Conservation (phyloP, 2,329 filamentous ascomycete species). For the Eutypella sp. region DNA sequence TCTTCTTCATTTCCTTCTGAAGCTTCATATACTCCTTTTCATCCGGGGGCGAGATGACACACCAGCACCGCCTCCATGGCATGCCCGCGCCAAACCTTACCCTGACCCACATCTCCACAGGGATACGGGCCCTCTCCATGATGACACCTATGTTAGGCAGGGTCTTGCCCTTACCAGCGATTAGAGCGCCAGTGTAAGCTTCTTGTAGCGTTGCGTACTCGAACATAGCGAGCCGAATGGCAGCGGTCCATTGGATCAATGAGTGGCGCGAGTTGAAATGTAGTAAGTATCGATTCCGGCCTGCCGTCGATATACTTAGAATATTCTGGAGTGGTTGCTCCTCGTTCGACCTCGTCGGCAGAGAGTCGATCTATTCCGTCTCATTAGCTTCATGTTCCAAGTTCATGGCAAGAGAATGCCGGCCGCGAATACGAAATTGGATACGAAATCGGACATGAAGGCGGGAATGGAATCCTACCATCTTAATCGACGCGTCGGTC, state of each 20-base stretch:
- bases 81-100: conserved; percentile 94
- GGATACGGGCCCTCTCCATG: conserved; percentile 73
- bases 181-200: conserved; percentile 91
- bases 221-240: conserved; percentile 88
- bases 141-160: conserved; percentile 89
- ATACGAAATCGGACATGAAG: neutral
- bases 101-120: conserved; percentile 87
- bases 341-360: conserved; percentile 73
- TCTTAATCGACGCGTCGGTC: conserved; percentile 95
- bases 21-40: conserved; percentile 86
- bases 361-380: conserved; percentile 67
- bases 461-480: conserved; percentile 53
- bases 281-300: conserved; percentile 88
- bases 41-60: conserved; percentile 84
- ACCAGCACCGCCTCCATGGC: conserved; percentile 96
- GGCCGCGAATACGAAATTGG: no score
- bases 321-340: conserved; percentile 89
- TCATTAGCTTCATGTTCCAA: conserved; percentile 14
- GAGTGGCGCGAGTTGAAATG: conserved; percentile 96
- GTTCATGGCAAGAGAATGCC: conserved; percentile 12
- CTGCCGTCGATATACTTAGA: conserved; percentile 90
- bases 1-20: conserved; percentile 77
- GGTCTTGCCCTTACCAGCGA: conserved; percentile 86
- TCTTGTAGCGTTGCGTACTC: conserved; percentile 92
- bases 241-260: conserved; percentile 91